Percentiles rank a stretch among this genome's conserved stretches.
phyloP scores from a whole-genome alignment of 2,329 filamentous ascomycete genomes.

The Xylaria sp. region DNA sequence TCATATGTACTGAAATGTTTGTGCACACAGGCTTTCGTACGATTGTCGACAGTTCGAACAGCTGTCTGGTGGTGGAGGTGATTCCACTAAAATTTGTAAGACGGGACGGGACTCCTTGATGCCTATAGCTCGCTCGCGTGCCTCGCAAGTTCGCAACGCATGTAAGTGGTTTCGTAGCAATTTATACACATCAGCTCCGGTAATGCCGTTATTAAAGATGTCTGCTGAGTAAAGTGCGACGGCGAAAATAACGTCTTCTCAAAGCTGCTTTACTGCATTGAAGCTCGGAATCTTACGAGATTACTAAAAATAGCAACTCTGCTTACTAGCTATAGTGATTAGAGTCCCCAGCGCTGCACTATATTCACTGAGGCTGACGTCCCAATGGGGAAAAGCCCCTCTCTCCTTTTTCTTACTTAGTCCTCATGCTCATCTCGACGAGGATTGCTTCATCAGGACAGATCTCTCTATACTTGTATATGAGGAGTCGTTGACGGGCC shows the following conservation, averaged over 20 bases:
- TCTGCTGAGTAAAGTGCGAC: constrained; percentile 32
- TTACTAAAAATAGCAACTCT: constrained; percentile 38
- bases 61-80: no score
- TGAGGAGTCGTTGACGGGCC: not conserved
- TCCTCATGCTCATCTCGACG: constrained; percentile 26
- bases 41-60: no score
- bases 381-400: constrained; percentile 21
- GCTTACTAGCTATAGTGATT: constrained; percentile 32
- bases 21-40: no score
- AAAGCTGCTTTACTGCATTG: constrained; percentile 33
- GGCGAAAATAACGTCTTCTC: constrained; percentile 8
- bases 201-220: constrained; percentile 5
- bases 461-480: constrained; percentile 30
- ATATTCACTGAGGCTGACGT: constrained; percentile 31
- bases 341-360: constrained; percentile 4
- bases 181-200: constrained; percentile 4
- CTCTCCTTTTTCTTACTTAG: constrained; percentile 33
- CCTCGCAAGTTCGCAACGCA: not conserved
- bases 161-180: not conserved
- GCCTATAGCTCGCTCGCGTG: no score
- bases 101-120: no score
- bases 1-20: not conserved
- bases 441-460: constrained; percentile 35
- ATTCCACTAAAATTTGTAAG: no score
- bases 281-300: constrained; percentile 32